Evolutionary conservation across 805 yeast genomes (phyloP), one percentile per base, ranked within the genome.

Genomic region (Lipomyces orientalis): DNA sequence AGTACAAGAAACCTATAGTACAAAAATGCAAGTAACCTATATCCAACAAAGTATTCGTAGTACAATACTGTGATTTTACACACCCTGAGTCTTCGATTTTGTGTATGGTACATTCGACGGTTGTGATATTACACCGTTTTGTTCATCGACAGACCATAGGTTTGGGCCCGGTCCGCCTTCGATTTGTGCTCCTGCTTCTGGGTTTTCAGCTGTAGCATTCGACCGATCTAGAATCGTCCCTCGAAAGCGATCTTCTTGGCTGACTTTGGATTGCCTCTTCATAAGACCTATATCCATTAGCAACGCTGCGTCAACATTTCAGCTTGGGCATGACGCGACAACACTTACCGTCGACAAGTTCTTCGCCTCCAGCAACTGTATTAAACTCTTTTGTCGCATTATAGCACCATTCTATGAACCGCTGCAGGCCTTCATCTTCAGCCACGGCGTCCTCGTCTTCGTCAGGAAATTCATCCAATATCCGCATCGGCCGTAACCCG

Each of bases 401-500:
- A 43, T 37, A 34, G 49, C 65, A 58, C 73, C 74, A 71, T 25
- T 59, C 73, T 31, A 64, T 54, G 55, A 72, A 72, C 58, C 56
- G 62, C 35, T 70, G 65, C 54, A 69, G 52, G 37, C 71, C 69
- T 34, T 68, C 73, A 33, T 64, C 56, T 57, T 71, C 65, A 31
- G 61, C 62, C 56, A 64, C 54, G 22, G 58, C 39, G 25, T 59
- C 69, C 62, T 59, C 56, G 52, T 43, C 69, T 34, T 60, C 72
- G 19, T 62, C 66, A 14, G 58, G 65, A 4, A 57, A n/a, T 6
- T 70, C 74, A 19, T 70, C 67, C 4, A 58, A 33, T n/a, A 69
- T 61, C 54, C 68, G 39, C 66, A 33, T 43, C 0, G 94, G 93
- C 55, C 86, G 85, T 19, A 92, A 78, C 55, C 90, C 78, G 16